These are phyloP conservation scores for Hypholoma fasciculare DNA, from an alignment of 768 basidiomycete species.

Conservation along the genomic window DNA sequence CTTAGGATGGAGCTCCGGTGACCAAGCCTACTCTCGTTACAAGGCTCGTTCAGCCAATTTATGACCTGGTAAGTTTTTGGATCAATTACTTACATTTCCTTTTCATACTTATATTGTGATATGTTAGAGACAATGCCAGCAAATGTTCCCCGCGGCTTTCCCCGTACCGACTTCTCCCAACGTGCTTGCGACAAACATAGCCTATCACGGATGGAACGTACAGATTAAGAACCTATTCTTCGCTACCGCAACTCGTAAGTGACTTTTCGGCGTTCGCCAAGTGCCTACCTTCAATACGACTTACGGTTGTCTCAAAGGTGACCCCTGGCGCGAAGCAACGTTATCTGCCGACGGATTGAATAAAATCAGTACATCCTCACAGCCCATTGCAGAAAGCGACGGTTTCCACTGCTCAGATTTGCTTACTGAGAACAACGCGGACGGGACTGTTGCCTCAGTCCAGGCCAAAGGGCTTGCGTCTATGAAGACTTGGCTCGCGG, in stretches of 20 bases:
- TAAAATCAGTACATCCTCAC: conserved; percentile 45
- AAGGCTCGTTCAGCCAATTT: conserved; percentile 52
- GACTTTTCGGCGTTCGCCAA: neutral
- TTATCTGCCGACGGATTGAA: conserved; percentile 53
- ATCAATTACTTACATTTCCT: neutral
- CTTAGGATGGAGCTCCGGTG: conserved; percentile 38
- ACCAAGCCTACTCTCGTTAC: conserved; percentile 44
- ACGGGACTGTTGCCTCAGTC: conserved; percentile 52
- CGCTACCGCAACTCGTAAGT: conserved; percentile 64
- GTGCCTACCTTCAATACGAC: neutral
- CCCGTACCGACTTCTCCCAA: conserved; percentile 41
- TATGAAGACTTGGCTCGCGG: conserved; percentile 55
- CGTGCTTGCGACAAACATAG: conserved; percentile 38
- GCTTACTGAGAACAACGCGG: conserved; percentile 37
- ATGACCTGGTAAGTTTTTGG: conserved; percentile 43
- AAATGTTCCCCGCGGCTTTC: conserved; percentile 64
- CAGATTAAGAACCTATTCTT: conserved; percentile 59
- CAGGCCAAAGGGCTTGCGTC: conserved; percentile 51
- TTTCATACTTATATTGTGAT: no score
- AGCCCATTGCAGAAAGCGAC: conserved; percentile 55
- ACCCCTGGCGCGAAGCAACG: conserved; percentile 71
- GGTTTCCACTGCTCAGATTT: conserved; percentile 73
- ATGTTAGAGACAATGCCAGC: conserved; percentile 59
- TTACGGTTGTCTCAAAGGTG: conserved; percentile 38
- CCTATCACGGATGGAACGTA: conserved; percentile 64